Base-by-base conservation (phyloP, 306 rosid genomes). In the Myrica gale region DNA sequence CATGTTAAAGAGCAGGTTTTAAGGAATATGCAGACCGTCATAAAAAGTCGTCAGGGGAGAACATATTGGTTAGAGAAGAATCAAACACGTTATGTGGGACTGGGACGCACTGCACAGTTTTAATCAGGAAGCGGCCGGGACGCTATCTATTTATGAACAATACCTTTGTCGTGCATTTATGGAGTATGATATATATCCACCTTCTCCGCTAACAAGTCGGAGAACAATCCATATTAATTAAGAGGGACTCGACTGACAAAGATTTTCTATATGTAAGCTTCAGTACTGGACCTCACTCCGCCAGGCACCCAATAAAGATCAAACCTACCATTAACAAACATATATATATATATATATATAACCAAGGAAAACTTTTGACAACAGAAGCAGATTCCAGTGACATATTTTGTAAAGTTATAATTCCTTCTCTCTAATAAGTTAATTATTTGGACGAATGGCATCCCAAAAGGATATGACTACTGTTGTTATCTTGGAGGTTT, bases 141-240 rank as follows among this genome's bases (percentile, higher is more conserved):
- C 10, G 23, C 48, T 41, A 50, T 65, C 70, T 42, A 42, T 17
- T 42, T n/a, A 26, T 65, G 10, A 42, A 16, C 46, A 8, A 7
- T 4, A 19, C 50, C 50, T 42, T 65, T 65, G 70, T 65, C 70
- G 50, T 65, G 70, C 48, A 42, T 42, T 65, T 42, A 65, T 42
- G 63, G 21, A 8, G 9, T 57, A 9, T 1, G 12, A 65, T 39
- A 39, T 65, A 65, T 39, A 39, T 65, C 5, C 48, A 65, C 47
- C 17, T 65, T 65, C 48, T 65, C 42, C 70, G 21, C 70, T n/a
- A 17, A 43, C 6, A n/a, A 65, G 13, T 65, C 17, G 13, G 50
- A 41, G 17, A 42, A 7, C 50, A 65, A 65, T 62, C 50, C 50
- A 42, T 32, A 32, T 26, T 23, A 26, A 26, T 32, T 32, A 32